Percentiles rank a stretch among this genome's conserved stretches.
phyloP scores from a whole-genome alignment of 805 yeast species.

The Yueomyces sp. region DNA sequence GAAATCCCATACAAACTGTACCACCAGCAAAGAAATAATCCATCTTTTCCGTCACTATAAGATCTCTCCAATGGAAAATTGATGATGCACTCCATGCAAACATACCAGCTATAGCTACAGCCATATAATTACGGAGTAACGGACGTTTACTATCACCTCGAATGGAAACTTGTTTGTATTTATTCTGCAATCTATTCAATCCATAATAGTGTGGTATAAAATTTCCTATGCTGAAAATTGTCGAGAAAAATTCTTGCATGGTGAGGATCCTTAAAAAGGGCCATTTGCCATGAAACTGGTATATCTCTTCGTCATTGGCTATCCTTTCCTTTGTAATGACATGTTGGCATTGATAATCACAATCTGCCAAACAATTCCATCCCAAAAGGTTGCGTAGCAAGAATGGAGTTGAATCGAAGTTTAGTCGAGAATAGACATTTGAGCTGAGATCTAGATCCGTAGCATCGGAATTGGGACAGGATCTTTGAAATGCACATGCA shows the following conservation, averaged over 20 bases:
- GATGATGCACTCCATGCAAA: constrained; percentile 82
- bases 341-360: constrained; percentile 91
- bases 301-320: constrained; percentile 35
- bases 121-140: constrained; percentile 14
- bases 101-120: constrained; percentile 51
- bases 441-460: constrained; percentile 14
- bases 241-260: constrained; percentile 72
- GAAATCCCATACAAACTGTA: constrained; percentile 71
- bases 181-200: constrained; percentile 20
- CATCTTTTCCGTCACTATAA: constrained; percentile 61
- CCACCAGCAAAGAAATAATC: constrained; percentile 92
- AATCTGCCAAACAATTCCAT: constrained; percentile 70
- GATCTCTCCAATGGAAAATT: constrained; percentile 80
- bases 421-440: constrained; percentile 13
- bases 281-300: constrained; percentile 97
- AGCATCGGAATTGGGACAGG: constrained; percentile 11
- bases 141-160: constrained; percentile 1
- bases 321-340: constrained; percentile 46
- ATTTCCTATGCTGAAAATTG: constrained; percentile 63
- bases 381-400: constrained; percentile 31
- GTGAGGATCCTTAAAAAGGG: constrained; percentile 74
- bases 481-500: constrained; percentile 30
- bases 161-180: neutral
- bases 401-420: constrained; percentile 18
- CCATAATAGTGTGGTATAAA: constrained; percentile 51